Evolutionary conservation across 257 asterid genomes (phyloP).

Genomic region (Gynochthodes officinalis): DNA sequence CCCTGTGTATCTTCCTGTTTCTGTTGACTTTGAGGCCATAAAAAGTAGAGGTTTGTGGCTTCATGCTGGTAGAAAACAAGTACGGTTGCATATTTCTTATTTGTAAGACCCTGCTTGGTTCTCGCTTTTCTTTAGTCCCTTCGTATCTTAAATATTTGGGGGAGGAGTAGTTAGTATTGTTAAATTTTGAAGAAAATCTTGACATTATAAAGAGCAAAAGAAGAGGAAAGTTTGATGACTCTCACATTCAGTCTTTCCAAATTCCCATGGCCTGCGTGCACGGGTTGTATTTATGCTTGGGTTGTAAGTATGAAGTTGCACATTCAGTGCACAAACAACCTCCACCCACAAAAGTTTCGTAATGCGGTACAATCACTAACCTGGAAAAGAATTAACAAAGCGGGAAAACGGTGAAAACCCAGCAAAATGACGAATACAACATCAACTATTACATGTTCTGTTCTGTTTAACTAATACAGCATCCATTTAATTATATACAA

Average conservation of each 20-base stretch:
- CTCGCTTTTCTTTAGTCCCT: not conserved
- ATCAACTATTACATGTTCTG: too few species aligned
- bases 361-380: not conserved
- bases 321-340: too few species aligned
- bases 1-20: not conserved
- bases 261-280: too few species aligned
- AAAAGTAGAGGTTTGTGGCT: too few species aligned
- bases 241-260: too few species aligned
- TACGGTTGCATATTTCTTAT: not conserved
- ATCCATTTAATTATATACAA: not conserved
- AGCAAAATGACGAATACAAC: too few species aligned
- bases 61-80: not conserved
- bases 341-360: not conserved
- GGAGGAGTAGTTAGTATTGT: not conserved
- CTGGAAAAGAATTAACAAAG: not conserved
- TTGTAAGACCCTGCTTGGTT: not conserved
- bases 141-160: not conserved
- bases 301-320: too few species aligned
- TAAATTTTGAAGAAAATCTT: not conserved
- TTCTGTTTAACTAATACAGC: not conserved
- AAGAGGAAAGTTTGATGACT: not conserved
- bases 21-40: not conserved
- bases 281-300: too few species aligned
- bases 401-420: too few species aligned
- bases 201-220: not conserved